A percentile compares a stretch with the other conserved stretches of the same genome.
Evolutionary conservation across 345 rosid species (phyloP).

Genomic region (Brassica rapa): DNA sequence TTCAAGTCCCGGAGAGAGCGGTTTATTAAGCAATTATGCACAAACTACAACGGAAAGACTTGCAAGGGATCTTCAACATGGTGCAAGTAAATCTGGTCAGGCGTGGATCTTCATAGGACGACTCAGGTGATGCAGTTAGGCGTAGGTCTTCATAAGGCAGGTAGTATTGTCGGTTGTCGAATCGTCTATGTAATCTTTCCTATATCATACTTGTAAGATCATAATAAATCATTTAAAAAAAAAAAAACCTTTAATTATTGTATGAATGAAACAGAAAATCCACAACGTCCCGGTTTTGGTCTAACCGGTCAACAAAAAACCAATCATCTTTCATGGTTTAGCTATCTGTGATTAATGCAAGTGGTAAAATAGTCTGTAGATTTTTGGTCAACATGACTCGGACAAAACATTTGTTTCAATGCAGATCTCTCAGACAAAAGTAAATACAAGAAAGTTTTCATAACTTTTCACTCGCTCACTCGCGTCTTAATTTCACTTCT

Average conservation of each 20-base stretch:
- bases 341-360: background rate
- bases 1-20: no score
- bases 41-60: no score
- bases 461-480: conserved; percentile 11
- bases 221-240: no score
- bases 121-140: no score
- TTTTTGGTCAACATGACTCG: conserved; percentile 9
- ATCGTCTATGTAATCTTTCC: no score
- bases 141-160: no score
- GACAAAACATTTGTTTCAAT: background rate
- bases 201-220: no score
- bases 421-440: conserved; percentile 7
- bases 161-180: no score
- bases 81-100: no score
- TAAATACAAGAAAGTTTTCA: conserved; percentile 19
- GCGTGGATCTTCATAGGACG: no score
- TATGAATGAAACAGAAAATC: background rate
- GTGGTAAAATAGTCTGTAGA: background rate
- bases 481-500: background rate
- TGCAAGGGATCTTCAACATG: no score
- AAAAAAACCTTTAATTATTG: background rate
- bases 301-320: background rate
- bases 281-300: background rate
- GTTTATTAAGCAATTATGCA: no score
- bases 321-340: background rate